Percentiles rank a stretch among this genome's conserved stretches.
Evolutionary conservation across 73 alveolate species (phyloP).

Genomic region (Tetrahymena malaccensis): DNA sequence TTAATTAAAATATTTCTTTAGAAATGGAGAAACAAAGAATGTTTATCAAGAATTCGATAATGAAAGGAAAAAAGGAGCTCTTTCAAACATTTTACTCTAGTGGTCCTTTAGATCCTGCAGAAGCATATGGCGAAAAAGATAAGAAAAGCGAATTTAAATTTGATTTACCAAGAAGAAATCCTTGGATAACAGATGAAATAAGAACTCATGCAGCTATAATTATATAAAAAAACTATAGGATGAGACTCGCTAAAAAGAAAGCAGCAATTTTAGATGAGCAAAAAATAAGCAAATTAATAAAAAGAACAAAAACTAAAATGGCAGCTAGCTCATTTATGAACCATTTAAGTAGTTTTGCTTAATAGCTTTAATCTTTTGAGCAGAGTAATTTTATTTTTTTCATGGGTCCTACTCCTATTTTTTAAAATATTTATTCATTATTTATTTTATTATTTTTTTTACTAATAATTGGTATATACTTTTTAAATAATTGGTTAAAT

Average conservation of each 20-base stretch:
- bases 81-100: background rate
- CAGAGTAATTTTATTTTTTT: background rate
- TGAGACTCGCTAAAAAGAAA: background rate
- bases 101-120: background rate
- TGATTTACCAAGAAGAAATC: background rate
- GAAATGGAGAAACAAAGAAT: background rate
- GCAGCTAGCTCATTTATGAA: background rate
- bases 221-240: background rate
- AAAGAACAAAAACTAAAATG: background rate
- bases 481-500: too few species aligned
- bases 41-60: background rate
- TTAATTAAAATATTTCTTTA: background rate
- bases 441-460: too few species aligned
- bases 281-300: background rate
- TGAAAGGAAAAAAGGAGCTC: background rate
- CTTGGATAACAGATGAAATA: background rate
- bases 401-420: background rate
- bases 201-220: background rate
- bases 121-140: background rate
- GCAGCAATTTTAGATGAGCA: background rate
- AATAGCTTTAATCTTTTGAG: background rate
- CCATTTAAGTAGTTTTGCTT: background rate
- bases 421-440: too few species aligned
- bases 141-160: background rate
- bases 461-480: too few species aligned